phyloP scores from a whole-genome alignment of 352 stramenopile genomes.

The Elongisporangium anandrum region DNA sequence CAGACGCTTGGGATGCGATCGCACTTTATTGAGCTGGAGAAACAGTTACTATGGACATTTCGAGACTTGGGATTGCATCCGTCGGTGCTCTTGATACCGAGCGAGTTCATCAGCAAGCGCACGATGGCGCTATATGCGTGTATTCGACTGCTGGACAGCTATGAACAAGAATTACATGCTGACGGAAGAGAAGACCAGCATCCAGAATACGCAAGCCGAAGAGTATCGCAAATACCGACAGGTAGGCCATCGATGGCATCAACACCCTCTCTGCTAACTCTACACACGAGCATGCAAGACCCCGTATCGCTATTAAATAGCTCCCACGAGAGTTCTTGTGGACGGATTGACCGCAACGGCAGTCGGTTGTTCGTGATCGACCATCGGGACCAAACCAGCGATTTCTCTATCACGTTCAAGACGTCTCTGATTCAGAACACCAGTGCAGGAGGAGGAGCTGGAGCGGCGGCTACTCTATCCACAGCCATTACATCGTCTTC shows the following conservation, averaged over 20 bases:
- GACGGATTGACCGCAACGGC: constrained; percentile 36
- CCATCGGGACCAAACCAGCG: constrained; percentile 6
- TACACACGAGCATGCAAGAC: constrained; percentile 41
- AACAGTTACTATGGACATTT: constrained; percentile 46
- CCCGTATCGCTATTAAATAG: constrained; percentile 17
- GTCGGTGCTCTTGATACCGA: constrained; percentile 37
- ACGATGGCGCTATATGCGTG: constrained; percentile 37
- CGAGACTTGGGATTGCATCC: constrained; percentile 20
- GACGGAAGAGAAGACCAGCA: not conserved
- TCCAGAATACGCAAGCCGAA: not conserved
- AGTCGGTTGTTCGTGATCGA: constrained; percentile 35
- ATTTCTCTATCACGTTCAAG: constrained; percentile 35
- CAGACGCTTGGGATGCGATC: constrained; percentile 22
- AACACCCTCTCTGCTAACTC: constrained; percentile 19
- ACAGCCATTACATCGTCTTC: not conserved
- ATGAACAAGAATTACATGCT: constrained; percentile 15
- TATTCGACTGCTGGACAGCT: constrained; percentile 18
- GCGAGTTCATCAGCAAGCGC: constrained; percentile 25
- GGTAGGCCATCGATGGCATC: not conserved
- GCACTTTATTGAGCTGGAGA: constrained; percentile 36
- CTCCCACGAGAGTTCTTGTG: constrained; percentile 17
- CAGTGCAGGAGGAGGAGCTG: constrained; percentile 22
- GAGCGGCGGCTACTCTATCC: constrained; percentile 12
- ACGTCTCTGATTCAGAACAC: constrained; percentile 39
- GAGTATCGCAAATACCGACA: not conserved